Evolutionary conservation across 1,284 basidiomycete genomes (phyloP).

Genomic region (Apiotrichum sp.): DNA sequence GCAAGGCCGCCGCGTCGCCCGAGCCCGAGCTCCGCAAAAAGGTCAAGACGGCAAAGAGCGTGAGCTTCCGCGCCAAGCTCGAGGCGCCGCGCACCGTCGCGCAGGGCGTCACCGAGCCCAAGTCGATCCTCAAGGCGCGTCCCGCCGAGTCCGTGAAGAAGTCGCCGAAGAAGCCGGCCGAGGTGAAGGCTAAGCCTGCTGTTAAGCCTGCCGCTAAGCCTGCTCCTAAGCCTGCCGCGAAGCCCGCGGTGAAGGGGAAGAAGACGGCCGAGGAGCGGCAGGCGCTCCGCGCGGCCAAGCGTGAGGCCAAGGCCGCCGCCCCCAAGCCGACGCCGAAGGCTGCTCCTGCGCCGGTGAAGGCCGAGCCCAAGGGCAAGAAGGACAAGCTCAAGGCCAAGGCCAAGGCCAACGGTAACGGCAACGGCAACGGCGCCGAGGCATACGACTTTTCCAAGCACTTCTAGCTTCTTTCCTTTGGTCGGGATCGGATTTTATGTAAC

Average conservation of each 20-base stretch:
- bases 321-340: not conserved
- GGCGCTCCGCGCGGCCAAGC: not conserved
- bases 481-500: not conserved
- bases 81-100: conserved; percentile 18
- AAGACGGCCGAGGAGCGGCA: conserved; percentile 11
- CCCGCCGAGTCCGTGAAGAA: conserved; percentile 9
- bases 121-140: conserved; percentile 14
- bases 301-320: not conserved
- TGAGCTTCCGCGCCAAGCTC: conserved; percentile 24
- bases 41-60: conserved; percentile 24
- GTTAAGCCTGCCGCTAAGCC: not conserved
- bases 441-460: conserved; percentile 32
- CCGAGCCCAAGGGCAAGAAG: not conserved
- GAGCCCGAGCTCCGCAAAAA: conserved; percentile 16
- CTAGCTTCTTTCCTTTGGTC: conserved; percentile 5
- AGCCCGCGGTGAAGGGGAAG: conserved; percentile 8
- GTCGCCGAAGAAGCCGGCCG: conserved; percentile 12
- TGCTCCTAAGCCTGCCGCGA: not conserved
- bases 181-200: not conserved
- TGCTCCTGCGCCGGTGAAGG: not conserved
- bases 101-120: conserved; percentile 8
- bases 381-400: conserved; percentile 16
- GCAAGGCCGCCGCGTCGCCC: conserved; percentile 14
- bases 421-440: conserved; percentile 1
- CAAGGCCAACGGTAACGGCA: conserved; percentile 1